These are phyloP conservation scores for Mycena sanguinolenta DNA, from an alignment of 768 basidiomycete genomes.

Conservation along the genomic window DNA sequence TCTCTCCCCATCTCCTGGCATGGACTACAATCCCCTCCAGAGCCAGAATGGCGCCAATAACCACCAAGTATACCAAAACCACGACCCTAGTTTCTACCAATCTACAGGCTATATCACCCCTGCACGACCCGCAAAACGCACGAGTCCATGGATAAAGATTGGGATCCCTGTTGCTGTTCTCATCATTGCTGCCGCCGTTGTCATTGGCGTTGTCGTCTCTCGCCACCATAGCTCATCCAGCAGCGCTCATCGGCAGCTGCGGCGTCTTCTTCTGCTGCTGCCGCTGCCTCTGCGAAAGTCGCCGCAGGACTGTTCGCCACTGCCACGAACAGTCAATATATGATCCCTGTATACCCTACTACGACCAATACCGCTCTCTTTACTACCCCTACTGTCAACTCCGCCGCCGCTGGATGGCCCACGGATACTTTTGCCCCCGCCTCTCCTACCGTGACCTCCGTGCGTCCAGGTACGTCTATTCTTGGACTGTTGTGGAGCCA, in stretches of 20 bases:
- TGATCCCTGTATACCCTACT: conserved; percentile 89
- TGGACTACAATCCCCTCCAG: conserved; percentile 20
- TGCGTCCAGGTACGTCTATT: conserved; percentile 53
- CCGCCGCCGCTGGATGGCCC: conserved; percentile 74
- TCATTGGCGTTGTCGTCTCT: conserved; percentile 87
- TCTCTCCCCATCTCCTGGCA: neutral
- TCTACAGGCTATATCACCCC: conserved; percentile 81
- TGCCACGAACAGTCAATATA: conserved; percentile 82
- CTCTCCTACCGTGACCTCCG: conserved; percentile 68
- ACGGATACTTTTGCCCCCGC: conserved; percentile 80
- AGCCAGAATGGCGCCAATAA: conserved; percentile 11
- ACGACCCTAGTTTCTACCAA: conserved; percentile 77
- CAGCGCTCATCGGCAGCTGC: conserved; percentile 55
- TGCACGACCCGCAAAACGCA: conserved; percentile 54
- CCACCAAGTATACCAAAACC: conserved; percentile 60
- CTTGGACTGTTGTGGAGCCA: neutral
- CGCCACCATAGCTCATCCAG: conserved; percentile 60
- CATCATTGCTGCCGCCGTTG: conserved; percentile 74
- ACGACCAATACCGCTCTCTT: conserved; percentile 87
- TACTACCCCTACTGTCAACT: conserved; percentile 75
- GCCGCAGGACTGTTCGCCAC: conserved; percentile 77
- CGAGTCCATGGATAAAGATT: conserved; percentile 81
- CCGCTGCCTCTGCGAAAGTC: conserved; percentile 70
- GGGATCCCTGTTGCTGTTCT: conserved; percentile 77
- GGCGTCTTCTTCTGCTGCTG: conserved; percentile 55